These are phyloP conservation scores for Prunus kanzakura DNA, from an alignment of 306 rosid species.

Conservation along the genomic window DNA sequence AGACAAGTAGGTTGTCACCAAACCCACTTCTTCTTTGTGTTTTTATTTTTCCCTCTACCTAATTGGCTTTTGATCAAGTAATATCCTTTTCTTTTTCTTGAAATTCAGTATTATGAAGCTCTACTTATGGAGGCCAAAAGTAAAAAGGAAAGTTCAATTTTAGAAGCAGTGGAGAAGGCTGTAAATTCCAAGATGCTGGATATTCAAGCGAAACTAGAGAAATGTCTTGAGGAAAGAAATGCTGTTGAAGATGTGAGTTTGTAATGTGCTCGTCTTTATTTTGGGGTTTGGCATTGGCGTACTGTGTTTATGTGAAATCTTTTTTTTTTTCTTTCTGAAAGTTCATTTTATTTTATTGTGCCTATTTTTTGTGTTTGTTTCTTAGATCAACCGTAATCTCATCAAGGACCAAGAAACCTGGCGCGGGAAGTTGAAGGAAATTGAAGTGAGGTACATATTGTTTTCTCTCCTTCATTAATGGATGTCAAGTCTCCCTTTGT, in stretches of 20 bases:
- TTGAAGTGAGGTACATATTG: conserved; percentile 62
- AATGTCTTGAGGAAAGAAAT: conserved; percentile 52
- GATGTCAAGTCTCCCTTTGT: not conserved
- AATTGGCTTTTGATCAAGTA: not conserved
- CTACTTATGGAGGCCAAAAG: conserved; percentile 68
- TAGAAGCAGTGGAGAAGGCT: conserved; percentile 78
- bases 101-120: conserved; percentile 67
- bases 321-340: conserved; percentile 2
- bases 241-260: conserved; percentile 55
- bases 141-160: conserved; percentile 51
- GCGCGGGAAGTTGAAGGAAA: conserved; percentile 62
- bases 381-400: conserved; percentile 61
- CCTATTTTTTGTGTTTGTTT: conserved; percentile 17
- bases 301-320: not conserved
- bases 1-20: conserved; percentile 62
- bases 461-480: not conserved
- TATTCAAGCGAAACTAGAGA: conserved; percentile 67
- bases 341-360: not conserved
- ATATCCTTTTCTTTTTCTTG: not conserved
- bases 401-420: conserved; percentile 69
- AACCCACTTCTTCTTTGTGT: not conserved
- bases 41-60: not conserved
- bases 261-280: not conserved
- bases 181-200: conserved; percentile 60
- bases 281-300: not conserved